These are phyloP conservation scores for Polygonum aviculare DNA, from an alignment of 148 eudicot species.

Conservation along the genomic window DNA sequence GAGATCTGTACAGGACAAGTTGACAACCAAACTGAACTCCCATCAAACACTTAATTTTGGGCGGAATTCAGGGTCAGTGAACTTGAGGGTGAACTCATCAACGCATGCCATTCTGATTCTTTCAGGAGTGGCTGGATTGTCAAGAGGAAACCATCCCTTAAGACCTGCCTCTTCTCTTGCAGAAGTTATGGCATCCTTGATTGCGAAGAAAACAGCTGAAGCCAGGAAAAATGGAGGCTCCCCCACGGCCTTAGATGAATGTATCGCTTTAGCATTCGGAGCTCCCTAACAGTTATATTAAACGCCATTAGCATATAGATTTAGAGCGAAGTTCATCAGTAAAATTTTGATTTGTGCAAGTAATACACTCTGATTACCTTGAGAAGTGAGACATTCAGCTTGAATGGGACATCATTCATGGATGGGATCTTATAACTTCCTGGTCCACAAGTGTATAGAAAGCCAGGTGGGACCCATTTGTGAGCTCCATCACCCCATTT, in stretches of 20 bases:
- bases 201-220: slow-evolving; percentile 78
- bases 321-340: background rate
- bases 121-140: slow-evolving; percentile 95
- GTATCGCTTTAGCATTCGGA: slow-evolving; percentile 82
- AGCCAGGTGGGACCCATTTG: slow-evolving; percentile 79
- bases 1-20: slow-evolving; percentile 2
- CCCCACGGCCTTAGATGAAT: slow-evolving; percentile 95
- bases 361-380: slow-evolving; percentile 45
- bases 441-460: slow-evolving; percentile 78
- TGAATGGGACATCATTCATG: slow-evolving; percentile 73
- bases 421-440: slow-evolving; percentile 93
- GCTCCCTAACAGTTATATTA: slow-evolving; percentile 48
- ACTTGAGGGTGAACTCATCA: slow-evolving; percentile 48
- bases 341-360: background rate
- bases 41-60: slow-evolving; percentile 73
- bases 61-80: slow-evolving; percentile 41
- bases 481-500: slow-evolving; percentile 98
- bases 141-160: slow-evolving; percentile 84
- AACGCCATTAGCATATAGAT: background rate
- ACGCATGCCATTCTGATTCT: slow-evolving; percentile 88
- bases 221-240: slow-evolving; percentile 98
- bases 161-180: slow-evolving; percentile 71
- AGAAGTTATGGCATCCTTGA: slow-evolving; percentile 81
- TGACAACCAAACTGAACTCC: background rate
- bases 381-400: slow-evolving; percentile 71